Base-by-base conservation (phyloP, 1,139 yeast genomes). In the Nakaseomyces bracarensis region DNA sequence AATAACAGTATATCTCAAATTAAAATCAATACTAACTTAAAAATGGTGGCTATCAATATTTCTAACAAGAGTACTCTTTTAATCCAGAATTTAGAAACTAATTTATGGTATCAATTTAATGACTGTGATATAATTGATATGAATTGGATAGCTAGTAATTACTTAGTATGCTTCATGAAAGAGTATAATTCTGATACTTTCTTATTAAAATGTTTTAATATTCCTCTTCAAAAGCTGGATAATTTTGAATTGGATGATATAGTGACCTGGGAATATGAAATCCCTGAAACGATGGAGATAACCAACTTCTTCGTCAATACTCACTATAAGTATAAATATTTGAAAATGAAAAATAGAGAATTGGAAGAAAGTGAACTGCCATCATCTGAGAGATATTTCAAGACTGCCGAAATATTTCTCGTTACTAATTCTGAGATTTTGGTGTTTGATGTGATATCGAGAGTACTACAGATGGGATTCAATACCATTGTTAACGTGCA, bases 111-210 rank as follows among this genome's bases (percentile, higher is more conserved):
- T 31, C 50, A 48, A 23, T 60, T 57, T 45, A 41, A 45, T 8
- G 56, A 59, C 13, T 28, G 55, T 15, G 44, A 45, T 4, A 49
- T 61, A 4, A 15, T 56, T 3, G 55, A 52, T 33, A 47, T 57
- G 54, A 48, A 52, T 13, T 61, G 65, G 65, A 29, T 61, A n/a
- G 61, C 60, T 4, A 49, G 45, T 26, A 52, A 57, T 6, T 60
- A 58, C 45, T 41, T 61, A 33, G 36, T 61, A 2, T 54, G 60
- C 36, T 55, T 54, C 29, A 42, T 51, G 20, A 47, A 47, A 36
- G 51, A 49, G 20, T 56, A 54, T 6, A 56, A 54, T 40, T 54
- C 51, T 19, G 34, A 44, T 7, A 44, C 44, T 19, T 37, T 35
- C 8, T 10, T 20, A 10, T 13, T 60, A 3, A 49, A 50, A 26